phyloP scores from a whole-genome alignment of 2,329 filamentous ascomycete genomes.

The Alternaria sp. region DNA sequence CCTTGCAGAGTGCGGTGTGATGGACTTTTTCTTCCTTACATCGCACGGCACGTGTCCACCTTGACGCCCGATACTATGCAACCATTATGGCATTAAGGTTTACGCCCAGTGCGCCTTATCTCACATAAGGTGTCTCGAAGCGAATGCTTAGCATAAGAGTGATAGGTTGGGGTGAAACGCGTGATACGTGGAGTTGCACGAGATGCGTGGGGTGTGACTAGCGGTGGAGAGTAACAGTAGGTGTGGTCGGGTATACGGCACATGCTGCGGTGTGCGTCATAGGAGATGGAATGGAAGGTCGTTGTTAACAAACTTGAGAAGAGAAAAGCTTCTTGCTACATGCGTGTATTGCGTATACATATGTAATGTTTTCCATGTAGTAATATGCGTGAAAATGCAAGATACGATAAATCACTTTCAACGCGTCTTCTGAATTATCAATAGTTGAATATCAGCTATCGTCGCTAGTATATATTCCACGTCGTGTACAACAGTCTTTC shows the following conservation, averaged over 20 bases:
- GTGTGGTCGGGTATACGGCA: neutral
- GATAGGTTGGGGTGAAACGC: neutral
- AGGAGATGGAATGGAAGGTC: no score
- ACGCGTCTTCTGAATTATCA: neutral
- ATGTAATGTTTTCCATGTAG: neutral
- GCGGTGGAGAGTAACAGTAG: neutral
- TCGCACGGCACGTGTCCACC: neutral
- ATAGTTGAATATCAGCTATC: neutral
- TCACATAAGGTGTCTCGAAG: neutral
- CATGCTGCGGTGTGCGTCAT: no score
- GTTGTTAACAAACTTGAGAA: neutral
- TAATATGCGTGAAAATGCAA: no score
- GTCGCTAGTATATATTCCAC: neutral
- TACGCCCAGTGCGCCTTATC: neutral
- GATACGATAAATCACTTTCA: neutral
- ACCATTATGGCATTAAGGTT: neutral
- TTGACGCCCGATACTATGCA: neutral
- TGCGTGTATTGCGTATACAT: neutral
- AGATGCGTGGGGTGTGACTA: neutral
- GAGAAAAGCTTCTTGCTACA: neutral
- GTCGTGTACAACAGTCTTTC: neutral
- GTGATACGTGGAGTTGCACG: neutral
- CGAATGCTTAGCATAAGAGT: conserved; percentile 3
- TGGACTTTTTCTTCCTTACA: neutral
- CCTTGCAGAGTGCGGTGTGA: neutral